Conservation (phyloP, 345 rosid genomes). For the Euphorbia tirucalli region DNA sequence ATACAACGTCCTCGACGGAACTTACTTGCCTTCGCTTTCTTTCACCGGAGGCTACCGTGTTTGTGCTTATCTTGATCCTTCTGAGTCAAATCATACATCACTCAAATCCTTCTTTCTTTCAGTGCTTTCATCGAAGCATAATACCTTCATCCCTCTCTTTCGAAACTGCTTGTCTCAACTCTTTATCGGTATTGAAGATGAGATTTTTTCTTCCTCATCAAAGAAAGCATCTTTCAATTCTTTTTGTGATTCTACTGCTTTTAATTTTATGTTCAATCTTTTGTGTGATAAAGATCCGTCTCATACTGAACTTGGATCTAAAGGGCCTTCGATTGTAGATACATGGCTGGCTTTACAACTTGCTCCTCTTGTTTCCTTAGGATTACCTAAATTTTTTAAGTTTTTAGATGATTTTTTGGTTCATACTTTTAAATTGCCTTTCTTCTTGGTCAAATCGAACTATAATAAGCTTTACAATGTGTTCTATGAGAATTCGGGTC, state of each 20-base stretch:
- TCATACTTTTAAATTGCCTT: constrained; percentile 34
- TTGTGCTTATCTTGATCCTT: constrained; percentile 43
- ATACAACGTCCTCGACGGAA: constrained; percentile 33
- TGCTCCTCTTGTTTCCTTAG: constrained; percentile 25
- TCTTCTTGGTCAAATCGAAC: constrained; percentile 23
- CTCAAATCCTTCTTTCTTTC: constrained; percentile 34
- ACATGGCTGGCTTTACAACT: constrained; percentile 28
- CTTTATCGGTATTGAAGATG: constrained; percentile 32
- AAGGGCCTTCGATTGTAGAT: constrained; percentile 19
- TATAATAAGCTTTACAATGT: constrained; percentile 37
- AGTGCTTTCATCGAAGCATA: constrained; percentile 19
- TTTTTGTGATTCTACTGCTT: constrained; percentile 13
- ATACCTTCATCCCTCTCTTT: constrained; percentile 32
- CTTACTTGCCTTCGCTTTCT: constrained; percentile 39
- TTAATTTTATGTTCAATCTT: constrained; percentile 22
- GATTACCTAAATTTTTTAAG: constrained; percentile 21
- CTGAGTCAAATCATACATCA: constrained; percentile 36
- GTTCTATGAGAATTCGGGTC: constrained; percentile 14
- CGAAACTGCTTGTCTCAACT: constrained; percentile 21
- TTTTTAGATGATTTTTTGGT: constrained; percentile 23
- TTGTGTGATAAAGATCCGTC: constrained; percentile 27
- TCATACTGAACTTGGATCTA: constrained; percentile 23
- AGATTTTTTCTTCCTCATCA: constrained; percentile 12
- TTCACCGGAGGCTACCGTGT: constrained; percentile 43
- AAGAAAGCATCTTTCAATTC: constrained; percentile 12